These are phyloP conservation scores for Amanita molliuscula DNA, from an alignment of 768 basidiomycete species.

Conservation along the genomic window DNA sequence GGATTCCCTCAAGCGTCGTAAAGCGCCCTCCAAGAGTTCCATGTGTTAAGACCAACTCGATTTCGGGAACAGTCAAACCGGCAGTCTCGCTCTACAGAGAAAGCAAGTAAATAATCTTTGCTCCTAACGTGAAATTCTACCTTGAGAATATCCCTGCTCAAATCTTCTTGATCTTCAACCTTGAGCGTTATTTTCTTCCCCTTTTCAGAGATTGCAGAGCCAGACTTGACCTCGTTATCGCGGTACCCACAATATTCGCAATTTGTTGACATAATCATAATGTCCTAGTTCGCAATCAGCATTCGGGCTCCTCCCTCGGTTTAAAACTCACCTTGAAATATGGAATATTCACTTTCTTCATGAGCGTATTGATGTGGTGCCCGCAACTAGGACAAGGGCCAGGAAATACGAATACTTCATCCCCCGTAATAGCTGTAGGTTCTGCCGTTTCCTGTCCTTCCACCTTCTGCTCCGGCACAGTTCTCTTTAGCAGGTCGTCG, in stretches of 20 bases:
- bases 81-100: constrained; percentile 77
- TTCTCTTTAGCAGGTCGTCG: neutral
- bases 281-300: constrained; percentile 46
- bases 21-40: constrained; percentile 97
- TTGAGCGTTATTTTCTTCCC: constrained; percentile 84
- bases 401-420: constrained; percentile 85
- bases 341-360: constrained; percentile 95
- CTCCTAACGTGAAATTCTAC: constrained; percentile 22
- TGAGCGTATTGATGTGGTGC: constrained; percentile 70
- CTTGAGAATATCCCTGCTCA: constrained; percentile 90
- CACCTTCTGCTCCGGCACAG: constrained; percentile 9
- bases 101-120: neutral
- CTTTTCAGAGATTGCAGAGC: constrained; percentile 76
- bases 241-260: constrained; percentile 93
- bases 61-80: constrained; percentile 86
- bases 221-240: constrained; percentile 97
- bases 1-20: constrained; percentile 92
- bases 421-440: constrained; percentile 38
- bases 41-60: constrained; percentile 82
- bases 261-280: constrained; percentile 97
- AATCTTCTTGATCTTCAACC: constrained; percentile 87
- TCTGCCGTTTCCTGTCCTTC: constrained; percentile 12
- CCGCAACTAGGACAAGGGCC: constrained; percentile 87
- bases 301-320: neutral
- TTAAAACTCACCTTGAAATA: constrained; percentile 74